Evolutionary conservation across 2,329 filamentous ascomycete species (phyloP).

Genomic region (Colletotrichum gloeosporioides): DNA sequence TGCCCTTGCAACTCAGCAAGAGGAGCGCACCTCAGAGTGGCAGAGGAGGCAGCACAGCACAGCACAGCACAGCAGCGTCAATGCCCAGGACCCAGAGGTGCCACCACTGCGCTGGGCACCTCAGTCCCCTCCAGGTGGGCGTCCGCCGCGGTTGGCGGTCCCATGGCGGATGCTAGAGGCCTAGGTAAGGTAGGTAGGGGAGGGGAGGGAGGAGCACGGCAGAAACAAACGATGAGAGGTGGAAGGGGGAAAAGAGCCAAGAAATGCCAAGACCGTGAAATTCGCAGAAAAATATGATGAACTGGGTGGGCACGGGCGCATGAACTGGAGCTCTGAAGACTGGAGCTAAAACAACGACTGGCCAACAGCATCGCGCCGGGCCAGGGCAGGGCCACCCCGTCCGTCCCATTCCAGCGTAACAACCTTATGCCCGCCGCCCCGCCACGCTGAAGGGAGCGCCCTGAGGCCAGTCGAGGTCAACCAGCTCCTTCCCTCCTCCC

Average conservation of each 20-base stretch:
- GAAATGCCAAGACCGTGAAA: slow-evolving; percentile 17
- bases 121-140: background rate
- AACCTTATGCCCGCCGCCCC: background rate
- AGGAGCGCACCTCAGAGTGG: background rate
- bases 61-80: background rate
- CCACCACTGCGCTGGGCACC: background rate
- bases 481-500: background rate
- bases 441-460: background rate
- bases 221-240: slow-evolving; percentile 13
- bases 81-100: background rate
- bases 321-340: background rate
- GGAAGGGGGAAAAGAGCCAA: slow-evolving; percentile 12
- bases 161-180: background rate
- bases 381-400: background rate
- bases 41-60: background rate
- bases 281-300: slow-evolving; percentile 12
- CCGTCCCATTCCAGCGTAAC: background rate
- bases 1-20: background rate
- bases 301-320: slow-evolving; percentile 4
- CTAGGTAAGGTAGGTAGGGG: background rate
- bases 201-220: background rate
- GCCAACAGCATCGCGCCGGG: background rate
- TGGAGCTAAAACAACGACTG: background rate
- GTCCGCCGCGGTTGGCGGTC: background rate
- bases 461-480: background rate